Conservation (phyloP, 257 asterid species). For the Penstemon newberryi region DNA sequence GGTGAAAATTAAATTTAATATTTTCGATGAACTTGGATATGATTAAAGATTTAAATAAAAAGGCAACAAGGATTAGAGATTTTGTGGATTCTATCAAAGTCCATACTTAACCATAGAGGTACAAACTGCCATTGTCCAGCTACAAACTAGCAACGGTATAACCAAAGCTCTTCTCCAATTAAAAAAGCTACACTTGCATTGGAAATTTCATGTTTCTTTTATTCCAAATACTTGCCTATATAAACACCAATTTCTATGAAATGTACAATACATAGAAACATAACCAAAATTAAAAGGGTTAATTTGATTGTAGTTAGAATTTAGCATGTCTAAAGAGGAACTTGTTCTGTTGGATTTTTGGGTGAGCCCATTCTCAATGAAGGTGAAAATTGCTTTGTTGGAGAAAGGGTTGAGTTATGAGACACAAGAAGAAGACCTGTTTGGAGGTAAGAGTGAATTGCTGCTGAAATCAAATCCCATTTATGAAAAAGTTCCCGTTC, state of each 20-base stretch:
- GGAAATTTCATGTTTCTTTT: not conserved
- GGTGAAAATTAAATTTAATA: too few species aligned
- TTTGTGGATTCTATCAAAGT: too few species aligned
- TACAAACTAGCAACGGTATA: constrained; percentile 15
- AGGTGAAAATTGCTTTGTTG: constrained; percentile 56
- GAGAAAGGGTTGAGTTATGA: constrained; percentile 64
- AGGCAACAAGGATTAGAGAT: too few species aligned
- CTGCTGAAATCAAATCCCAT: constrained; percentile 68
- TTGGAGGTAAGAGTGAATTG: constrained; percentile 63
- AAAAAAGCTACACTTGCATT: not conserved
- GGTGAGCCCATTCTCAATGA: constrained; percentile 59
- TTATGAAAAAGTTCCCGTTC: constrained; percentile 72
- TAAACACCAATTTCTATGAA: not conserved
- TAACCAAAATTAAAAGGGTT: not conserved
- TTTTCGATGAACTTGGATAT: too few species aligned
- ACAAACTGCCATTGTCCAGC: not conserved
- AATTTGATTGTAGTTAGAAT: not conserved
- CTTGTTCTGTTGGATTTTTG: constrained; percentile 58
- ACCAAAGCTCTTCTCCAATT: constrained; percentile 26
- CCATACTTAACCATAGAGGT: too few species aligned
- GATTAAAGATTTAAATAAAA: too few species aligned
- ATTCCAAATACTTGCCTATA: constrained; percentile 7
- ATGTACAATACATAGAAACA: not conserved
- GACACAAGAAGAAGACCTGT: constrained; percentile 46
- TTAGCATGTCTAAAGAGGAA: constrained; percentile 46